Evolutionary conservation across 352 stramenopile species (phyloP), one percentile per base, ranked within the genome.

Genomic region (Phytophthora syringae): DNA sequence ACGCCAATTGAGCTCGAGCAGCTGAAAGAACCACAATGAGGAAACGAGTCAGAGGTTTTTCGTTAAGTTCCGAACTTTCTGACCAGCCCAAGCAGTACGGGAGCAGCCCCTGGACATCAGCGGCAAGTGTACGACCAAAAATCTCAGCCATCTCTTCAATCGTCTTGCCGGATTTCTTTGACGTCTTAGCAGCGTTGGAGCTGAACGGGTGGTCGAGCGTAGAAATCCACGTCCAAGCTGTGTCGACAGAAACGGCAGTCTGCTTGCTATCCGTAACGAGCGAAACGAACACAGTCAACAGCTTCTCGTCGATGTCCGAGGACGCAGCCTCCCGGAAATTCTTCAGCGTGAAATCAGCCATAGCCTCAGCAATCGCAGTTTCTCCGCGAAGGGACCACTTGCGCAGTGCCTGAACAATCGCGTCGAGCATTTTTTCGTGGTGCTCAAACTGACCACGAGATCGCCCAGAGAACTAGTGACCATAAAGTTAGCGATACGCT

Each of bases 1-100:
- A 61, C 32, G 34, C 60, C 30, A 60, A 60, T 20, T 72, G 53
- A 40, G 53, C 56, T 22, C 80, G 85, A 42, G 84, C 83, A 25
- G 64, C 61, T 16, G 72, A 66, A 1, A 95, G 65, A 25, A 92
- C 72, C 1, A 79, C 69, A 36, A 95, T 81, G 9, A 92, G 57
- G 42, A 93, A 77, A n/a, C 56, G 58, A 13, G 84, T 89, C 37
- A 91, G 58, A 11, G 76, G 64, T 24, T 39, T 52, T 15, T 66
- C 61, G 49, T 82, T 83, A 42, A 86, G 76, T 7, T 86, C 79
- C 18, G 77, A 80, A 5, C 63, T 52, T 22, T 80, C 60, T 25
- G 83, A 85, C 87, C 85, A 95, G 37, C 72, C 70, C 13, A 92
- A 51, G 39, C 74, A 90, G 54, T 80, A 85, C 24, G 85, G 81